Evolutionary conservation across 257 asterid species (phyloP).

Genomic region (Solanum pennellii): DNA sequence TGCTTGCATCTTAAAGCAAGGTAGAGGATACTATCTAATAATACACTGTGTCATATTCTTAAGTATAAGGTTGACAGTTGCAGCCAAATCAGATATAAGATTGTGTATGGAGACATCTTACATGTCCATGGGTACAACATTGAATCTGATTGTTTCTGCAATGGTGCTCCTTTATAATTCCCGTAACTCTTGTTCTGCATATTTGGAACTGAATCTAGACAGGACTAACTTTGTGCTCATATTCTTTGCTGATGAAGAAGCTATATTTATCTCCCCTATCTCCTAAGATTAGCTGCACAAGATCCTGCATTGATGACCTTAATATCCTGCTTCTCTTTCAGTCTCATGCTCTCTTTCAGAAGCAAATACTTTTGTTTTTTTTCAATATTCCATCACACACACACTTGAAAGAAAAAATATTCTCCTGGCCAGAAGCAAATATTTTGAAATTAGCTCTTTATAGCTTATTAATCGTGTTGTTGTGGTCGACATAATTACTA

Average conservation of each 20-base stretch:
- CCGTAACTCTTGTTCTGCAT: not conserved
- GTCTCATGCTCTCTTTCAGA: not conserved
- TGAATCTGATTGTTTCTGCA: not conserved
- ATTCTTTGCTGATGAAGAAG: not conserved
- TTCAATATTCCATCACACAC: not conserved
- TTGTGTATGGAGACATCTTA: not conserved
- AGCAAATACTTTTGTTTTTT: not conserved
- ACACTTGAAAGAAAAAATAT: not conserved
- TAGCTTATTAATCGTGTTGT: not conserved
- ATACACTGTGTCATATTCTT: not conserved
- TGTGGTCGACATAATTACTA: not conserved
- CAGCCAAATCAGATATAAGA: not conserved
- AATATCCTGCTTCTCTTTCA: not conserved
- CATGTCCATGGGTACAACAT: not conserved
- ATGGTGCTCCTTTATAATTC: not conserved
- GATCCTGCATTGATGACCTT: not conserved
- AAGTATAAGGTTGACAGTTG: not conserved
- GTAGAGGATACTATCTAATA: slow-evolving; percentile 16
- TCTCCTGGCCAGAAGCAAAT: not conserved
- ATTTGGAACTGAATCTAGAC: not conserved
- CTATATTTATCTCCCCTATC: not conserved
- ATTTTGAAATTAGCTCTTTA: not conserved
- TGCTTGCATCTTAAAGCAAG: slow-evolving; percentile 82
- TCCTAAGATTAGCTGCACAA: not conserved
- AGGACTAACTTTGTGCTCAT: not conserved